Base-by-base conservation (phyloP, 805 yeast genomes). In the Zygotorulaspora danielsina region DNA sequence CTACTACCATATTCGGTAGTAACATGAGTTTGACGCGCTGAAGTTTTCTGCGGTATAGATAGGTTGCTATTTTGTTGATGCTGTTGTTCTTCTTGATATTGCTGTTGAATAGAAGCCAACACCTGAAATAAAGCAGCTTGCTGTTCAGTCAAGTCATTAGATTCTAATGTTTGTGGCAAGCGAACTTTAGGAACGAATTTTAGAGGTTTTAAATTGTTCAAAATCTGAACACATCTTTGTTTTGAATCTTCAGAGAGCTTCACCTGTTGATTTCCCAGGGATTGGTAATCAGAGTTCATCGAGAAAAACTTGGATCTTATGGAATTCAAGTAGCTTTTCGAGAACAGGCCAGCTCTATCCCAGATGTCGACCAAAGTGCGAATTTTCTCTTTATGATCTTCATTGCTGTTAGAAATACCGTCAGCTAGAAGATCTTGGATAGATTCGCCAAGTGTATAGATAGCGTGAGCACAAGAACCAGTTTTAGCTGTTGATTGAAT, bases 351-450 rank as follows among this genome's bases (percentile, higher is more conserved):
- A 25, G 88, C 82, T 48, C 85, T 79, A 50, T 79, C 85, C 98
- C 98, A 93, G 54, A 93, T 89, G 48, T 86, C 95, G 49, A 93
- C 75, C 51, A 93, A 72, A 64, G 88, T 90, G 54, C 79, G 70
- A 51, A 88, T 76, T 62, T 89, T 93, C 43, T 78, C 87, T 57
- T 63, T 75, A 63, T 70, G 84, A 57, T 71, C 84, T 39, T 66
- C 71, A 44, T 72, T 65, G 45, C 77, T 69, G 44, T 72, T 76
- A 29, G 73, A 69, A 48, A 81, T 63, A 20, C 86, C 78, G 51
- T 80, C 81, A 47, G 76, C 78, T 45, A 86, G 63, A 41, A 85
- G 61, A 31, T 73, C 71, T 53, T 78, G 81, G 48, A 88, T 76
- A 47, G 81, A 64, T 46, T 73, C 76, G 49, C 81, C 75, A 38